A percentile compares a stretch with the other conserved stretches of the same genome.
These are phyloP conservation scores for Pythium scleroteichum DNA, from an alignment of 352 stramenopile genomes.

Conservation along the genomic window DNA sequence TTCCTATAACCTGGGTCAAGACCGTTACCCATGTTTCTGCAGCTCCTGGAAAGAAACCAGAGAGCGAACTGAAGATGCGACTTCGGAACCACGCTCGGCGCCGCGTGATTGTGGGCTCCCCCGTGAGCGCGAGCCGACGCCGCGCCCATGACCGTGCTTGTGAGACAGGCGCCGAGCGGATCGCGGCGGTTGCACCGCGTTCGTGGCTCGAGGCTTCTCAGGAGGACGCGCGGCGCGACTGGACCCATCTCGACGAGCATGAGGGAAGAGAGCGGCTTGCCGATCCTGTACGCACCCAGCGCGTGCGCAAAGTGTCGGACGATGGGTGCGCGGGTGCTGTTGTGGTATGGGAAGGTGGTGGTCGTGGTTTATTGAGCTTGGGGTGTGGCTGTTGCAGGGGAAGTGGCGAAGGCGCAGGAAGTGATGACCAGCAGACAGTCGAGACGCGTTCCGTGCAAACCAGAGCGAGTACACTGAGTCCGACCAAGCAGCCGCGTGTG, in stretches of 20 bases:
- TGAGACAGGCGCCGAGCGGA: background rate
- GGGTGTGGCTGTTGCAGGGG: background rate
- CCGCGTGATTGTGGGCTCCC: background rate
- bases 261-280: background rate
- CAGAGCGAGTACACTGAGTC: constrained; percentile 1
- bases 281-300: background rate
- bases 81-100: constrained; percentile 23
- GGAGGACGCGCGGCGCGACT: background rate
- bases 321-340: background rate
- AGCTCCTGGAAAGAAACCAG: background rate
- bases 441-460: background rate
- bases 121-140: background rate
- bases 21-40: no score
- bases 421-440: background rate
- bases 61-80: constrained; percentile 13
- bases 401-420: background rate
- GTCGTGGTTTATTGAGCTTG: no score
- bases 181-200: background rate
- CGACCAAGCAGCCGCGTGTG: background rate
- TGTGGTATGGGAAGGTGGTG: no score
- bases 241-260: background rate
- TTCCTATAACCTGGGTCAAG: no score
- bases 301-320: background rate
- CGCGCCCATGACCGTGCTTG: background rate
- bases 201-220: background rate